A percentile compares a stretch with the other conserved stretches of the same genome.
Conservation (phyloP, 202 grass and related monocot genomes). For the Setaria italica region DNA sequence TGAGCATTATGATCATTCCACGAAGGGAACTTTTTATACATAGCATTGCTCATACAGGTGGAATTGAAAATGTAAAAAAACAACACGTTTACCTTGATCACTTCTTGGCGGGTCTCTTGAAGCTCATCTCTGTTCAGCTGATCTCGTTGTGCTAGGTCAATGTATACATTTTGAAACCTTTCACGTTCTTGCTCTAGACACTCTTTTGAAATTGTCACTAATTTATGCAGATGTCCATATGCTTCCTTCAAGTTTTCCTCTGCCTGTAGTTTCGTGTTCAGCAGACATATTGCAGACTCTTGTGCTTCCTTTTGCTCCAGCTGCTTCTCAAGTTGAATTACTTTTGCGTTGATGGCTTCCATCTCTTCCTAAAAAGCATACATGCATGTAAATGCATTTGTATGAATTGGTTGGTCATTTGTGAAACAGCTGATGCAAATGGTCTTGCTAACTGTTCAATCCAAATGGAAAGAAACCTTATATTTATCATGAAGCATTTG, state of each 20-base stretch:
- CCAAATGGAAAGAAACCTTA: slow-evolving; percentile 53
- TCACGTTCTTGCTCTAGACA: slow-evolving; percentile 51
- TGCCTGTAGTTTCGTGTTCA: slow-evolving; percentile 61
- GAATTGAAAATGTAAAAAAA: neutral
- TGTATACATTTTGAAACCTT: slow-evolving; percentile 32
- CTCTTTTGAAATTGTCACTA: slow-evolving; percentile 41
- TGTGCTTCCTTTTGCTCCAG: slow-evolving; percentile 57
- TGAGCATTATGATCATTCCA: slow-evolving; percentile 35
- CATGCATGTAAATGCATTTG: neutral
- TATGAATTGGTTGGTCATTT: neutral
- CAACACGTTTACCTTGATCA: slow-evolving; percentile 52
- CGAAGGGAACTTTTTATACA: slow-evolving; percentile 24
- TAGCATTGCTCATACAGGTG: neutral
- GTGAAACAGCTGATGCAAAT: neutral
- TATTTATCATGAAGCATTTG: slow-evolving; percentile 67
- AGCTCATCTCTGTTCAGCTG: slow-evolving; percentile 54
- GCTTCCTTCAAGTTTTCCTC: slow-evolving; percentile 53
- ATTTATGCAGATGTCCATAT: slow-evolving; percentile 46
- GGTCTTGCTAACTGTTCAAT: neutral
- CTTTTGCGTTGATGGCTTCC: slow-evolving; percentile 52
- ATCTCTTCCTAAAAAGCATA: slow-evolving; percentile 66
- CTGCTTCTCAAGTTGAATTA: slow-evolving; percentile 65
- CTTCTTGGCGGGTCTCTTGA: slow-evolving; percentile 58
- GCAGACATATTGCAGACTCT: slow-evolving; percentile 39
- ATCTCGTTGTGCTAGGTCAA: slow-evolving; percentile 55